Base-by-base conservation (phyloP, 768 basidiomycete species). In the Amanita jacksonii region DNA sequence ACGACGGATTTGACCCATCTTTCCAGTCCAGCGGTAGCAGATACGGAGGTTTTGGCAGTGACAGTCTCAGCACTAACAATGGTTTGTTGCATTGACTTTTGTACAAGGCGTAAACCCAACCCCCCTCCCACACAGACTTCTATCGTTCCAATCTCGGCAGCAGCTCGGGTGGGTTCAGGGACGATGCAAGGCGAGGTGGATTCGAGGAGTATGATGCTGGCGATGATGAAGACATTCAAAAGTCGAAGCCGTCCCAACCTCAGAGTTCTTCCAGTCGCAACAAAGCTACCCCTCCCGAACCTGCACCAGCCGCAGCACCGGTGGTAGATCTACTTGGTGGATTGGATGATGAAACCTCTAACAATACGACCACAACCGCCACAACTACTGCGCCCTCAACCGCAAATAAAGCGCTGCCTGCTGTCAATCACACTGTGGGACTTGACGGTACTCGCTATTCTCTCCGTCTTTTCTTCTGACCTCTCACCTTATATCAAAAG, bases 121-220 rank as follows among this genome's bases (percentile, higher is more conserved):
- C 2, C n/a, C 7, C 22, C 47, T 12, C 25, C 47, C 23, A 31
- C 6, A 4, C 46, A 57, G 57, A 57, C 51, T 52, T 57, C 51
- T 56, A 58, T 48, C 49, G 51, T 28, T 51, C 48, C 33, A 57
- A 61, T 18, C 54, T 51, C 39, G 60, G 64, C 41, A 59, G 66
- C 37, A 65, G 67, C 3, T 41, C 46, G 32, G 44, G 52, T n/a
- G 72, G 72, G 1, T 87, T 84, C 63, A 68, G 74, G 40, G 85
- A 89, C 49, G 67, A 62, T 24, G 60, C 62, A 6, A 62, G 76
- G 31, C 65, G 77, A 8, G 33, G 43, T 44, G 74, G 76, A 19
- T 97, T 79, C 51, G 93, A 98, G 54, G 93, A 97, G 59, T 99
- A 99, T 61, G 87, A 94, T 51, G 96, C 94, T 9, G 94, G 94